Percentiles rank a stretch among this genome's conserved stretches.
phyloP scores from a whole-genome alignment of 2,329 filamentous ascomycete genomes.

The Penicillium rolfsii region DNA sequence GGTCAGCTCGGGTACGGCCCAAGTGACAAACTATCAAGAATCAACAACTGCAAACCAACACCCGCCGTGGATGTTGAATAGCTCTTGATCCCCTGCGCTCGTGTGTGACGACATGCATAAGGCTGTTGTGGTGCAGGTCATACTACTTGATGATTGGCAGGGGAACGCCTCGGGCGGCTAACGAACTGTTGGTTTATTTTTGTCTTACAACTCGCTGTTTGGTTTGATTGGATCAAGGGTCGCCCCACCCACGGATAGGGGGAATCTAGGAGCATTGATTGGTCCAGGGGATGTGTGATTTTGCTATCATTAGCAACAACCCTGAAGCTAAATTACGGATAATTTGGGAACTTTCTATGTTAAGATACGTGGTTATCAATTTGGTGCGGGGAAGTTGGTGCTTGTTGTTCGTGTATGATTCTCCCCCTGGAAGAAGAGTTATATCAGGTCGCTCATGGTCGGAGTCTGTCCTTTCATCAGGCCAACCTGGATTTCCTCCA shows the following conservation, averaged over 20 bases:
- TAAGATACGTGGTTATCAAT: conserved; percentile 8
- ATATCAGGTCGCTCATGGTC: conserved; percentile 22
- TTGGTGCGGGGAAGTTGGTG: conserved; percentile 21
- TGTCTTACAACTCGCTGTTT: conserved; percentile 11
- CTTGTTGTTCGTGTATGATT: not conserved
- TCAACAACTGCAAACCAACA: not conserved
- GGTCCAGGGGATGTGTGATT: conserved; percentile 4
- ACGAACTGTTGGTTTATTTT: conserved; percentile 16
- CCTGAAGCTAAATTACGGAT: conserved; percentile 19
- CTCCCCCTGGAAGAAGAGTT: conserved; percentile 7
- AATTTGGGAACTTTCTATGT: conserved; percentile 21
- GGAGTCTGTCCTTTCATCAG: not conserved
- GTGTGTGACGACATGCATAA: conserved; percentile 25
- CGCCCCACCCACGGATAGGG: not conserved
- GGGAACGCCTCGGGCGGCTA: conserved; percentile 31
- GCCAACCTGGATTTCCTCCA: conserved; percentile 5
- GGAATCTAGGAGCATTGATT: conserved; percentile 14
- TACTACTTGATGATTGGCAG: conserved; percentile 17
- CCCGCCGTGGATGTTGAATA: not conserved
- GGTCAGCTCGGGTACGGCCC: not conserved
- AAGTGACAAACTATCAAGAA: not conserved
- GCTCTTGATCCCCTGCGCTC: conserved; percentile 11
- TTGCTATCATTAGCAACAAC: conserved; percentile 30
- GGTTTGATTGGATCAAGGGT: conserved; percentile 12
- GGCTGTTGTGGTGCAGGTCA: conserved; percentile 10